These are phyloP conservation scores for Phytophthora fragariaefolia DNA, from an alignment of 352 stramenopile genomes.

Conservation along the genomic window DNA sequence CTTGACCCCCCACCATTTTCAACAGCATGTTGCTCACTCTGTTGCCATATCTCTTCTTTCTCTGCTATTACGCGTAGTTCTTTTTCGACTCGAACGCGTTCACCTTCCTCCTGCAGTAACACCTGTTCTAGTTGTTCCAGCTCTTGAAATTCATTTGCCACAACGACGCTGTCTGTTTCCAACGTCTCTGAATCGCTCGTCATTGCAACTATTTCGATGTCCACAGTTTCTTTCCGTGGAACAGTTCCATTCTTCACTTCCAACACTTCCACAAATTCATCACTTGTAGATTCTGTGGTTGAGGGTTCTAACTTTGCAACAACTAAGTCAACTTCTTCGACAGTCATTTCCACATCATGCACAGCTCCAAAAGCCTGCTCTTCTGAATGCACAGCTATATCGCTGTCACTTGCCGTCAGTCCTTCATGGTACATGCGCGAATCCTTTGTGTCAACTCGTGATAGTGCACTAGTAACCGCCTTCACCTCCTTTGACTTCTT, in stretches of 20 bases:
- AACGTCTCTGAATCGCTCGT: conserved; percentile 8
- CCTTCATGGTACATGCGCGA: neutral
- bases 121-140: conserved; percentile 27
- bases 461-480: neutral
- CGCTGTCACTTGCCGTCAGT: neutral
- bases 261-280: conserved; percentile 6
- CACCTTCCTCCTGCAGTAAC: conserved; percentile 28
- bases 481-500: conserved; percentile 5
- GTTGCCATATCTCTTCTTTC: conserved; percentile 34
- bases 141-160: conserved; percentile 31
- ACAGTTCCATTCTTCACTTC: neutral
- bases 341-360: conserved; percentile 4
- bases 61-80: conserved; percentile 42
- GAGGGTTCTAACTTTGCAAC: neutral
- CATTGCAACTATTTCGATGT: neutral
- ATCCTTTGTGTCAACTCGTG: neutral
- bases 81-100: conserved; percentile 33
- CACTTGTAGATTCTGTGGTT: neutral
- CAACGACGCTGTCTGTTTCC: conserved; percentile 10
- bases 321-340: conserved; percentile 6
- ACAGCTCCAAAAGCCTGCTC: conserved; percentile 4
- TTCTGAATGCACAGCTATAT: conserved; percentile 4
- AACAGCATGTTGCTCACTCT: conserved; percentile 1
- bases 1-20: neutral
- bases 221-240: neutral